phyloP scores from a whole-genome alignment of 179 eudicot genomes.

The Dionaea muscipula region DNA sequence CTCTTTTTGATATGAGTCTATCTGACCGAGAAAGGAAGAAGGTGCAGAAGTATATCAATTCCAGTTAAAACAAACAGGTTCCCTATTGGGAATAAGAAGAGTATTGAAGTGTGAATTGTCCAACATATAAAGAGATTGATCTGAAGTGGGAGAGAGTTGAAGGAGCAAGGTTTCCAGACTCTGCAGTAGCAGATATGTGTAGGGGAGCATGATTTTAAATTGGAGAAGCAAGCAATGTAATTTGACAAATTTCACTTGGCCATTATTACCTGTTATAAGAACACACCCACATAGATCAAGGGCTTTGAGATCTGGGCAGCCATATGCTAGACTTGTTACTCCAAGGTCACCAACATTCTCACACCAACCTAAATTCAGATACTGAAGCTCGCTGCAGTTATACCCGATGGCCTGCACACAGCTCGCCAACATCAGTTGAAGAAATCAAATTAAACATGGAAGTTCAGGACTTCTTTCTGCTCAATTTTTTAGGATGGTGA shows the following conservation, averaged over 20 bases:
- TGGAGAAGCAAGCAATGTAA: too few relatives aligned
- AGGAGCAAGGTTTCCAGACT: not conserved
- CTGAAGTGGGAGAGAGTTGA: not conserved
- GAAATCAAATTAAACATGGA: not conserved
- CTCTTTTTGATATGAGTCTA: too few relatives aligned
- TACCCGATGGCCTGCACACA: conserved; percentile 59
- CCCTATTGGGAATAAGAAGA: too few relatives aligned
- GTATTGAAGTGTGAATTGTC: not conserved
- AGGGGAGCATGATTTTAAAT: not conserved
- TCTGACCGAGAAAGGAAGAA: too few relatives aligned
- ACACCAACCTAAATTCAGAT: conserved; percentile 83
- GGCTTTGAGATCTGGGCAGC: conserved; percentile 73
- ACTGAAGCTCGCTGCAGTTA: conserved; percentile 62
- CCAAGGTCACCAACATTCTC: conserved; percentile 76
- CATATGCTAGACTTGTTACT: conserved; percentile 76
- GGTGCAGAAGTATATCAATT: too few relatives aligned
- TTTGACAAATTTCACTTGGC: not conserved
- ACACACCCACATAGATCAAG: conserved; percentile 86
- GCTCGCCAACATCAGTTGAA: not conserved
- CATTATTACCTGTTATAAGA: conserved; percentile 70
- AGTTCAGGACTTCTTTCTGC: not conserved
- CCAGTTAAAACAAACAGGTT: too few relatives aligned
- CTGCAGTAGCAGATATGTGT: not conserved
- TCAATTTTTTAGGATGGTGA: too few relatives aligned
- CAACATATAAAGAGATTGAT: not conserved